Conservation (phyloP, 1,284 basidiomycete species). For the Peniophora sp. region DNA sequence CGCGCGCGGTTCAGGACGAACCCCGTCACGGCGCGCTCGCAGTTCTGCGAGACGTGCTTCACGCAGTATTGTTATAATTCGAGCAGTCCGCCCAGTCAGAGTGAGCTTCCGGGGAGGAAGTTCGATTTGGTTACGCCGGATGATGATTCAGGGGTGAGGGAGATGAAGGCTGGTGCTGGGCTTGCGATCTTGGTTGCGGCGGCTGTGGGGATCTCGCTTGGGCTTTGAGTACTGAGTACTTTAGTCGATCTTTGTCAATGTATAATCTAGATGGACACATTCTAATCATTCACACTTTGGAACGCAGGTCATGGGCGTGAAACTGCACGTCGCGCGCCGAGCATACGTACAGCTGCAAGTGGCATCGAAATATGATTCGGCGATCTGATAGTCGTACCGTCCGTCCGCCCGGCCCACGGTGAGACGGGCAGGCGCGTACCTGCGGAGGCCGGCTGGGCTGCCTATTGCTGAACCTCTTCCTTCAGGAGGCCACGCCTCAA, state of each 20-base stretch:
- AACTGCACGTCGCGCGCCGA: too few relatives aligned
- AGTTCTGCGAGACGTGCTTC: conserved; percentile 40
- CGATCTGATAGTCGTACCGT: too few relatives aligned
- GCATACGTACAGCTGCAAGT: too few relatives aligned
- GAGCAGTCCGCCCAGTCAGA: conserved; percentile 32
- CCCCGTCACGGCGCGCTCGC: conserved; percentile 29
- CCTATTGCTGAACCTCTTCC: too few relatives aligned
- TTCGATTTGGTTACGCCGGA: not conserved
- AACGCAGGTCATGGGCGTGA: too few relatives aligned
- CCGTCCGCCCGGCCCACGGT: too few relatives aligned
- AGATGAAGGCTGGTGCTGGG: not conserved
- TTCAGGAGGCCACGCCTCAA: too few relatives aligned
- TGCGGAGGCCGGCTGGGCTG: too few relatives aligned
- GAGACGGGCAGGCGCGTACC: too few relatives aligned
- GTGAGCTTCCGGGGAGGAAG: conserved; percentile 20
- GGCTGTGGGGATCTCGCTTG: not conserved
- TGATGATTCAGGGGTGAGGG: not conserved
- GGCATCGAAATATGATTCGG: too few relatives aligned
- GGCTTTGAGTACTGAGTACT: not conserved
- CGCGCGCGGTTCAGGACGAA: conserved; percentile 34
- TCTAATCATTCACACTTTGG: not conserved
- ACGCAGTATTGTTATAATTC: conserved; percentile 49
- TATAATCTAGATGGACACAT: not conserved
- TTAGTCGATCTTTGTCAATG: not conserved
- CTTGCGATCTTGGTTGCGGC: not conserved